Evolutionary conservation across 2,329 filamentous ascomycete genomes (phyloP).

Genomic region (Tolypocladium tundrense): DNA sequence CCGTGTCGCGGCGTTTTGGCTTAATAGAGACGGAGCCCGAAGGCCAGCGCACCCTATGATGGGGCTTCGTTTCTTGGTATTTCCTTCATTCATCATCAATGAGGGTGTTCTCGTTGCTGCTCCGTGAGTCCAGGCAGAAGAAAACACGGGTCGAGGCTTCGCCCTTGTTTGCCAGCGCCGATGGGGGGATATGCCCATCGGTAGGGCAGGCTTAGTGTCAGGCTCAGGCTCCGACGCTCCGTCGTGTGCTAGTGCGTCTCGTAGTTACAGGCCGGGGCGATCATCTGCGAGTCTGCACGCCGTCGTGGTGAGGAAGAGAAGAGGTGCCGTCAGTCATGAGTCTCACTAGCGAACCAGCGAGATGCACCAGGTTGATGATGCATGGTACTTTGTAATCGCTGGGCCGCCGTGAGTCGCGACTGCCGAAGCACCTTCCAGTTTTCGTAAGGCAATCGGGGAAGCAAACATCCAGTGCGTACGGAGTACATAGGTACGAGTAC

Average conservation of each 20-base stretch:
- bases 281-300: background rate
- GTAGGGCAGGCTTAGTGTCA: background rate
- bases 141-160: too few species aligned
- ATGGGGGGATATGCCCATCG: too few species aligned
- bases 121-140: background rate
- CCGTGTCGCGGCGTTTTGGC: background rate
- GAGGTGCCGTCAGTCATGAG: background rate
- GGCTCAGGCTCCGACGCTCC: background rate
- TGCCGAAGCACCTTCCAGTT: background rate
- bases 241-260: background rate
- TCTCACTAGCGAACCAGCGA: background rate
- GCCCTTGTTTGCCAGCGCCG: too few species aligned
- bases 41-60: background rate
- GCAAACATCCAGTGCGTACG: background rate
- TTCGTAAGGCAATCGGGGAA: background rate
- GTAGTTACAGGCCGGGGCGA: background rate
- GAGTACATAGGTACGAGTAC: too few species aligned
- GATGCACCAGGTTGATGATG: background rate
- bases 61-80: background rate
- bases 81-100: background rate
- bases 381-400: background rate
- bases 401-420: background rate
- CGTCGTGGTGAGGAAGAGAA: background rate
- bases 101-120: background rate
- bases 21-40: background rate